Evolutionary conservation across 2,329 filamentous ascomycete genomes (phyloP), one percentile per base, ranked within the genome.

Genomic region (Xenosphaeropsis pyriputrescens): DNA sequence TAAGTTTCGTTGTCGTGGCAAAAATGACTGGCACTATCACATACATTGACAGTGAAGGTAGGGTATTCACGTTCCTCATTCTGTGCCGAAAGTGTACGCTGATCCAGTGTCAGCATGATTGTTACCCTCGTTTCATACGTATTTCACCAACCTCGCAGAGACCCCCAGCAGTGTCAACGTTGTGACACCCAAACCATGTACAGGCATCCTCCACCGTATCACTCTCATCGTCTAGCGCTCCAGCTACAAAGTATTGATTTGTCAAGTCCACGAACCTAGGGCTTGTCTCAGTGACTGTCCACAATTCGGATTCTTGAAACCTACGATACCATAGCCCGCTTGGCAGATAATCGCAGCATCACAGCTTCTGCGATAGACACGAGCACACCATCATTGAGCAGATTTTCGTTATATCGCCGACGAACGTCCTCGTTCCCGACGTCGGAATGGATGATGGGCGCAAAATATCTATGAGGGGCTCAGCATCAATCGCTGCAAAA

Each of bases 241-340:
- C 50, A 29, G 49, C 50, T 33, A 51, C 34, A 26, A 51, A 51
- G 29, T 48, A 52, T 33, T 52, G 47, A 6, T 43, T 45, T 40
- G 39, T 41, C 43, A 41, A 41, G 39, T 50, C 48, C 12, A 51
- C 35, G 18, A 50, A 40, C 33, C 45, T 50, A 16, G 18, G 32
- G 9, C 22, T 17, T 17, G n/a, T 15, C 43, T 31, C 4, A 26
- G 22, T 9, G 43, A 39, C 19, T 36, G 30, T 5, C 2, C 31
- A 13, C 11, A 16, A 33, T 11, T 18, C 6, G 15, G 26, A 13
- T n/a, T n/a, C 19, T 18, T 18, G 13, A 35, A 14, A n/a, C 29
- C 45, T 39, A 51, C 50, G 47, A 50, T 5, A 53, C 46, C 50
- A 52, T 48, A 26, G 46, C 47, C 41, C 51, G 50, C 18, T 41